These are phyloP conservation scores for Fonsecaea pugnacius DNA, from an alignment of 2,329 filamentous ascomycete genomes.

Conservation along the genomic window DNA sequence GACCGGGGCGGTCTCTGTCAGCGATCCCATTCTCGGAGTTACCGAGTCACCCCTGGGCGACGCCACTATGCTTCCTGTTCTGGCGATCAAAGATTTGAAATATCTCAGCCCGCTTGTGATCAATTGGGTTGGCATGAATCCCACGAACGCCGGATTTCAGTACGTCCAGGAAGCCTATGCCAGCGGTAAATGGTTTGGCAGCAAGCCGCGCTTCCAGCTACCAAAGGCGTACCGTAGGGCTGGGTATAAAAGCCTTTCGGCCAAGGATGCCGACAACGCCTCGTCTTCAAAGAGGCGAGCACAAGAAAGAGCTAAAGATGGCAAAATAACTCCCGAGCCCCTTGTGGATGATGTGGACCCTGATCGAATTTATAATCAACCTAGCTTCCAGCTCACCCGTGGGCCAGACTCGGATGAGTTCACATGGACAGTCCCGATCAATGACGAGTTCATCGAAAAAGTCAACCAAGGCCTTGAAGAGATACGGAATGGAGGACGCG, in stretches of 20 bases:
- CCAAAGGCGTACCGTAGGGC: conserved; percentile 6
- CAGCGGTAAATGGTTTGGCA: conserved; percentile 11
- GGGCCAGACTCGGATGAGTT: conserved; percentile 9
- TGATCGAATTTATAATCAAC: conserved; percentile 10
- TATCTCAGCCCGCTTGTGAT: conserved; percentile 8
- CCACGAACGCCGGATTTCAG: conserved; percentile 8
- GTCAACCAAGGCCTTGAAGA: conserved; percentile 9
- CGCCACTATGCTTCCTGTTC: conserved; percentile 9
- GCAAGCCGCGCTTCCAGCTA: conserved; percentile 10
- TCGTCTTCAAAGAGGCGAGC: conserved; percentile 8
- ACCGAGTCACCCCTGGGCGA: conserved; percentile 7
- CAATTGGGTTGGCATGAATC: conserved; percentile 10
- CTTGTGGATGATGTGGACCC: background rate
- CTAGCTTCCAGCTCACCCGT: conserved; percentile 11
- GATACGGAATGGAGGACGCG: conserved; percentile 10
- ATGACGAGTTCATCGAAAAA: conserved; percentile 9
- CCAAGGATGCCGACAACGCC: conserved; percentile 10
- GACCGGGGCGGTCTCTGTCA: conserved; percentile 2
- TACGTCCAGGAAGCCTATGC: conserved; percentile 7
- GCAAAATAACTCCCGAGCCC: background rate
- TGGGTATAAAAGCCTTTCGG: conserved; percentile 11
- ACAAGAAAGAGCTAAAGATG: background rate
- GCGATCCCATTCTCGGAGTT: conserved; percentile 9
- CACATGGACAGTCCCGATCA: conserved; percentile 4
- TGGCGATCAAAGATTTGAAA: conserved; percentile 12